phyloP scores from a whole-genome alignment of 208 protist species.

The Angomonas ambiguus region DNA sequence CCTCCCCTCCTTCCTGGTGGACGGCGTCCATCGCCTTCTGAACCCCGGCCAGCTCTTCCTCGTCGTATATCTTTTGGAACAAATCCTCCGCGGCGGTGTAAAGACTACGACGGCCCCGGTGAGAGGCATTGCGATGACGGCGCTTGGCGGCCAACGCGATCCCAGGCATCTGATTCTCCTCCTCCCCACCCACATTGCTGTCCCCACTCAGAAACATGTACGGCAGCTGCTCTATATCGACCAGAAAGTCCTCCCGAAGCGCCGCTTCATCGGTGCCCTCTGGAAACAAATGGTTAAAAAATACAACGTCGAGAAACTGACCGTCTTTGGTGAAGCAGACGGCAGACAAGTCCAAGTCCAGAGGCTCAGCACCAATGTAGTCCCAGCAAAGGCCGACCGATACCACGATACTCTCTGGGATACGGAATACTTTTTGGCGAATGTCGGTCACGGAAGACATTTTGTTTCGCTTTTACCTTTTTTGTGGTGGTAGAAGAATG shows the following conservation, averaged over 20 bases:
- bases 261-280: conserved; percentile 43
- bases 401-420: conserved; percentile 58
- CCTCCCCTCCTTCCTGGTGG: conserved; percentile 21
- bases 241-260: conserved; percentile 30
- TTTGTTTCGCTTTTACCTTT: not conserved
- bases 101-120: conserved; percentile 20
- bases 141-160: conserved; percentile 47
- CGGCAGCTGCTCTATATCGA: conserved; percentile 50
- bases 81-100: conserved; percentile 31
- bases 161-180: conserved; percentile 66
- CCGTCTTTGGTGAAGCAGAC: conserved; percentile 75
- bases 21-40: conserved; percentile 38
- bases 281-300: conserved; percentile 82
- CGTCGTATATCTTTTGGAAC: conserved; percentile 68
- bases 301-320: conserved; percentile 72
- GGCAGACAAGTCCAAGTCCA: conserved; percentile 78
- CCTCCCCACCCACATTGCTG: conserved; percentile 72
- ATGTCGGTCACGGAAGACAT: conserved; percentile 28
- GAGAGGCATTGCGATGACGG: conserved; percentile 18
- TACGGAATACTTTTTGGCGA: conserved; percentile 78
- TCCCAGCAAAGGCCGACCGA: conserved; percentile 74
- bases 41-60: conserved; percentile 54
- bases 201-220: conserved; percentile 86
- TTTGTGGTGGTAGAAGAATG: not conserved
- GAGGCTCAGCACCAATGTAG: conserved; percentile 66